Evolutionary conservation across 495 filamentous ascomycete genomes (phyloP), one percentile per base, ranked within the genome.

Genomic region (Bathelium albidoporum): DNA sequence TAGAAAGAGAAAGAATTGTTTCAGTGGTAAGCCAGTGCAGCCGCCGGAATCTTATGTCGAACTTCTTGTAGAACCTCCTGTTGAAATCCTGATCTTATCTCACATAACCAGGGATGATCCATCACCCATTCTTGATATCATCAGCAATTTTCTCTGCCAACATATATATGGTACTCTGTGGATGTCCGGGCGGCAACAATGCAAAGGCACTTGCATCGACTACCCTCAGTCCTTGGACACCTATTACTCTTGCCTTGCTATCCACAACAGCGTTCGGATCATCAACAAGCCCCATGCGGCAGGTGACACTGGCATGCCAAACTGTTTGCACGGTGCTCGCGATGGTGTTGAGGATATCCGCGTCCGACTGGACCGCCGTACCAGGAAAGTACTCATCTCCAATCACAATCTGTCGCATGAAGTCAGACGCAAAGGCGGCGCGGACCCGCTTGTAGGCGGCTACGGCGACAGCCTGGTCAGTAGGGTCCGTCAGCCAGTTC

Each of bases 91-190:
- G n/a, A n/a, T n/a, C n/a, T n/a, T n/a, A n/a, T n/a, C n/a, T n/a
- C n/a, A n/a, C n/a, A n/a, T n/a, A n/a, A n/a, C n/a, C n/a, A n/a
- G n/a, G n/a, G n/a, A n/a, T n/a, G n/a, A n/a, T n/a, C n/a, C n/a
- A n/a, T 39, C 34, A 39, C 14, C 49, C 49, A 20, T 29, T 55
- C 49, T 55, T 55, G 53, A 87, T 83, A 62, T 79, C 75, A 26
- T 77, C 74, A 1, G 82, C 81, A 68, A 86, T 84, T 73, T 86
- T 86, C 73, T 86, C 83, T 7, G 83, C 84, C 2, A 87, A 72
- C 74, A 78, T 80, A 43, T 72, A 78, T 72, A 70, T 59, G 1
- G 63, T 70, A 32, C 59, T 62, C 67, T 79, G 74, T 12, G 82
- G 84, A 70, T 85, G 82, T 0, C 82, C 83, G 0, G 84, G 83